Conservation (phyloP, 192 early-diverging fungal species). For the Podila verticillata region DNA sequence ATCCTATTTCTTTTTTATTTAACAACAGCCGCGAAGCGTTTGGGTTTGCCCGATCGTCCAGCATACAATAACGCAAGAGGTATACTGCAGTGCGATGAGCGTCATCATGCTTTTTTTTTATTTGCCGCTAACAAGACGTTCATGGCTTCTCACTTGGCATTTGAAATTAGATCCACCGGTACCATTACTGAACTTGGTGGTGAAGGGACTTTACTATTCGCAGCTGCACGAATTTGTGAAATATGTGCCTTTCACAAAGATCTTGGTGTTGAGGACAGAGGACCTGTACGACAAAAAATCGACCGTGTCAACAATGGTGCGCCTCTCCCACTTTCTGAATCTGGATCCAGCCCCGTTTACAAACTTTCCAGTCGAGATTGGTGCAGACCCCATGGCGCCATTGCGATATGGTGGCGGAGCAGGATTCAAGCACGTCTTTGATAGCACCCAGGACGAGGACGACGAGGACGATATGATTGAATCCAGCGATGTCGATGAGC, state of each 20-base stretch:
- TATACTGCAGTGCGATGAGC: neutral
- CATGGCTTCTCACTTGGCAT: neutral
- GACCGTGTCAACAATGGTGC: conserved; percentile 47
- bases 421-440: conserved; percentile 37
- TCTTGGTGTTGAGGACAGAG: conserved; percentile 41
- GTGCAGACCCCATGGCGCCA: conserved; percentile 46
- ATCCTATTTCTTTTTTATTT: neutral
- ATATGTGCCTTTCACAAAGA: conserved; percentile 50
- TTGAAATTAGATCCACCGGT: conserved; percentile 24
- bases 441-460: conserved; percentile 20
- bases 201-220: conserved; percentile 49
- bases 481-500: conserved; percentile 21
- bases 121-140: neutral
- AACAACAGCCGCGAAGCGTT: conserved; percentile 38
- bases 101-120: neutral
- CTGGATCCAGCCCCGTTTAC: conserved; percentile 46
- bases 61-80: conserved; percentile 40
- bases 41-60: conserved; percentile 46
- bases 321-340: conserved; percentile 42
- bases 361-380: conserved; percentile 47
- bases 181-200: conserved; percentile 40
- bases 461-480: conserved; percentile 22
- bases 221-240: conserved; percentile 51
- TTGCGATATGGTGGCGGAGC: conserved; percentile 28
- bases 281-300: conserved; percentile 45